phyloP scores from a whole-genome alignment of 1,284 basidiomycete species.

The Cryptococcus deneoformans region DNA sequence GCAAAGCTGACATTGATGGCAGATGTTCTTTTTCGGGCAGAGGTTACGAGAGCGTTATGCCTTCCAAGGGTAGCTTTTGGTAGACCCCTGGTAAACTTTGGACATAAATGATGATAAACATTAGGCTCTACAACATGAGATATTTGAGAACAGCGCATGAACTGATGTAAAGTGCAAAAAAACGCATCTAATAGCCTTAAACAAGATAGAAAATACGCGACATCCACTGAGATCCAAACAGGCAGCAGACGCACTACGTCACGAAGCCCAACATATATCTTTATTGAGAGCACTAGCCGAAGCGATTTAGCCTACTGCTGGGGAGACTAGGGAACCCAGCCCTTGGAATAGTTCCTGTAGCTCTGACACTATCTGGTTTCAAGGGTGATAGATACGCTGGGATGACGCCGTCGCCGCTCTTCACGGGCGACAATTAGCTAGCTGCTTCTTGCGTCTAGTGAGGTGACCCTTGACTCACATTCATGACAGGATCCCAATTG shows the following conservation, averaged over 20 bases:
- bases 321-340: conserved; percentile 25
- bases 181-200: no score
- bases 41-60: neutral
- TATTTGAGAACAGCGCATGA: no score
- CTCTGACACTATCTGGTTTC: conserved; percentile 16
- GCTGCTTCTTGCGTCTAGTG: neutral
- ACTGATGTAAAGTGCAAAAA: no score
- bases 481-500: conserved; percentile 41
- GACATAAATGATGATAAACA: no score
- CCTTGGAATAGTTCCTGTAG: conserved; percentile 32
- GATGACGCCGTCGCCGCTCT: conserved; percentile 47
- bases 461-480: conserved; percentile 23
- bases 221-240: no score
- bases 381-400: conserved; percentile 38
- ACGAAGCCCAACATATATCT: neutral
- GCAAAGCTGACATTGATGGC: no score
- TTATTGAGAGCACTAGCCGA: neutral
- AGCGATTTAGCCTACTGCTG: conserved; percentile 9
- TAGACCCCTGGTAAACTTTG: no score
- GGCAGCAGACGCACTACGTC: no score
- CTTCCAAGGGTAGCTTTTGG: neutral
- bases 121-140: no score
- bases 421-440: neutral
- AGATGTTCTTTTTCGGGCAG: neutral
- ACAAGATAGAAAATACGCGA: no score